Percentiles rank a stretch among this genome's conserved stretches.
phyloP scores from a whole-genome alignment of 2,329 filamentous ascomycete genomes.

The Pseudocercospora eumusae region DNA sequence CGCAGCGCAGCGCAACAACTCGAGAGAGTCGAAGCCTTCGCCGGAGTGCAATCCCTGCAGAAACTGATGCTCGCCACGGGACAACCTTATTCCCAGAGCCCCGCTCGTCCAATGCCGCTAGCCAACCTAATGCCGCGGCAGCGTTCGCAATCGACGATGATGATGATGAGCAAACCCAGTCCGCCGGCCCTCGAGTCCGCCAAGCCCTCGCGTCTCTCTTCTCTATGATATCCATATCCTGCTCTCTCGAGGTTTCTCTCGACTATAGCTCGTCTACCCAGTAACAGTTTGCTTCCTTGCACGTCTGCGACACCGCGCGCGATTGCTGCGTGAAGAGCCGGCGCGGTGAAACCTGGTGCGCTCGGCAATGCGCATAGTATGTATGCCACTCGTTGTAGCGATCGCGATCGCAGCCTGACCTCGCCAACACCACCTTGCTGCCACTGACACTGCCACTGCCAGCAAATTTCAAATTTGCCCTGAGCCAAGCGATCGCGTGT shows the following conservation, averaged over 20 bases:
- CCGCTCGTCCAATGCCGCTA: slow-evolving; percentile 7
- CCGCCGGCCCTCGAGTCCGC: neutral
- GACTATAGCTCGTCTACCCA: too few relatives aligned
- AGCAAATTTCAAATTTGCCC: slow-evolving; percentile 11
- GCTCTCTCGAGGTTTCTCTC: too few relatives aligned
- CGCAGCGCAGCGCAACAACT: too few relatives aligned
- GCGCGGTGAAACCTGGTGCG: slow-evolving; percentile 5
- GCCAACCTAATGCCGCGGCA: neutral
- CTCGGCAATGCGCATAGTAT: slow-evolving; percentile 7
- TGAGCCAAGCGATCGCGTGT: slow-evolving; percentile 10
- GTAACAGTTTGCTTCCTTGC: slow-evolving; percentile 1
- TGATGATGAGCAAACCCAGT: neutral
- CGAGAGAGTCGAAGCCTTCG: slow-evolving; percentile 9
- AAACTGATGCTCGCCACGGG: slow-evolving; percentile 7
- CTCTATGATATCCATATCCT: too few relatives aligned
- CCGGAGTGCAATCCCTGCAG: slow-evolving; percentile 4
- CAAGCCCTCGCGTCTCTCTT: neutral
- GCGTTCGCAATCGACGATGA: slow-evolving; percentile 10
- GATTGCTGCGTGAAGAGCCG: slow-evolving; percentile 8
- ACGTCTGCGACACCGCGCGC: slow-evolving; percentile 1
- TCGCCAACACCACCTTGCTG: neutral
- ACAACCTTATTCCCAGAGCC: slow-evolving; percentile 4
- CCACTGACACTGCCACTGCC: neutral
- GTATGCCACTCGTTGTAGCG: neutral
- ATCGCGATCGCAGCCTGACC: slow-evolving; percentile 5